Evolutionary conservation across 2,329 filamentous ascomycete genomes (phyloP), one percentile per base, ranked within the genome.

Genomic region (Cladophialophora carrionii): DNA sequence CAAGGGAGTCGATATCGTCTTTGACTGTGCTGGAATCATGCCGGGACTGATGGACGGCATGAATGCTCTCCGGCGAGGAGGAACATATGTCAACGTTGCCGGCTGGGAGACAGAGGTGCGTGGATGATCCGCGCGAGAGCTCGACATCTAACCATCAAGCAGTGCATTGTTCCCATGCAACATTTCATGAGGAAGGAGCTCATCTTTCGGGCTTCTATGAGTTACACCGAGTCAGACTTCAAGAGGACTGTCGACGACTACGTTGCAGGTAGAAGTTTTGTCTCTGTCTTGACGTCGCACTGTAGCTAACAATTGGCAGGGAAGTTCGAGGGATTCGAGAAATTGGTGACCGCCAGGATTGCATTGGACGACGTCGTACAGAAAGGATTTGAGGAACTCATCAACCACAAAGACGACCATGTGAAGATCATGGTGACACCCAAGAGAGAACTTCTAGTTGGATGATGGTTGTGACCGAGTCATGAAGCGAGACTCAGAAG

Each of bases 21-120:
- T 81, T 66, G 83, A 85, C 69, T 80, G 80, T 51, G 82, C 83
- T 2, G 83, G 83, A 12, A 81, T 84, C 8, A 82, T 84, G 70
- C 71, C 77, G 3, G 81, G 78, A 14, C 74, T 85, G 10, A 78
- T 82, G 58, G 73, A 78, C 62, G 82, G 80, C 2, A 76, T 84
- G 20, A 76, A 79, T 51, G 79, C 81, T 0, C 74, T 82, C 20
- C 77, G 81, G 41, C 79, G 80, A 22, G 72, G 80, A 37, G 83
- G 83, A 3, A 83, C 81, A 1, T 76, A 84, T 29, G 78, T 85
- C 63, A 85, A 85, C 62, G 82, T 85, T 56, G 83, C 83, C 7
- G 81, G 84, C 34, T 84, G 82, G 82, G 82, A 83, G 41, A 51
- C 37, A 56, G 53, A 61, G 46, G 63, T 62, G 51, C 6, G 52